Base-by-base conservation (phyloP, 306 rosid genomes). In the Mimosa bimucronata region DNA sequence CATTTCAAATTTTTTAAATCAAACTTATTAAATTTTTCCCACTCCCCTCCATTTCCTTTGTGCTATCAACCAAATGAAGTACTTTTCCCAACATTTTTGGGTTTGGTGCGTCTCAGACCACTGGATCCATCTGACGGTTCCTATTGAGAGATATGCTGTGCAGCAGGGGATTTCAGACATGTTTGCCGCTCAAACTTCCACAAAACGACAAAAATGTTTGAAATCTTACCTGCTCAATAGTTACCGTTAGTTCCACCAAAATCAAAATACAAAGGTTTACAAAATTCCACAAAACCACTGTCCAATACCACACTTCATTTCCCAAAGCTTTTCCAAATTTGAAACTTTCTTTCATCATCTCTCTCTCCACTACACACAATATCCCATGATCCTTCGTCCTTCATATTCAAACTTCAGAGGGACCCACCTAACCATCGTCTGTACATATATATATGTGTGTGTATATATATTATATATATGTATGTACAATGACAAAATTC, bases 321-420 rank as follows among this genome's bases (percentile, higher is more conserved):
- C 82, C 82, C 87, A 34, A 80, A 52, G 71, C 44, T 12, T 30
- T 71, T 80, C 81, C 76, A 80, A 84, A 80, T 84, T 84, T 77
- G 72, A 84, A 84, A n/a, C 79, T 58, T 37, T 41, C 34, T 42
- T 31, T 18, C 53, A 52, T n/a, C 26, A 67, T 38, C 40, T 6
- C 1, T 28, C 19, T 53, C 58, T 28, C 76, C 19, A 55, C 38
- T n/a, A n/a, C n/a, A n/a, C n/a, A 23, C n/a, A n/a, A 19, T 74
- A n/a, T 55, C 14, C 62, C 25, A 21, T 9, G 29, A 19, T 53
- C 61, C 61, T 55, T 55, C 11, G 10, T 13, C 61, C 31, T 12
- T 60, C 37, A 60, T 26, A 26, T 26, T 60, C 66, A 60, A 60
- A 60, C 37, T 28, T 60, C 38, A 28, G 67, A 5, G 38, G 67